Conservation (phyloP, 352 stramenopile species). For the Pythium dissimile region DNA sequence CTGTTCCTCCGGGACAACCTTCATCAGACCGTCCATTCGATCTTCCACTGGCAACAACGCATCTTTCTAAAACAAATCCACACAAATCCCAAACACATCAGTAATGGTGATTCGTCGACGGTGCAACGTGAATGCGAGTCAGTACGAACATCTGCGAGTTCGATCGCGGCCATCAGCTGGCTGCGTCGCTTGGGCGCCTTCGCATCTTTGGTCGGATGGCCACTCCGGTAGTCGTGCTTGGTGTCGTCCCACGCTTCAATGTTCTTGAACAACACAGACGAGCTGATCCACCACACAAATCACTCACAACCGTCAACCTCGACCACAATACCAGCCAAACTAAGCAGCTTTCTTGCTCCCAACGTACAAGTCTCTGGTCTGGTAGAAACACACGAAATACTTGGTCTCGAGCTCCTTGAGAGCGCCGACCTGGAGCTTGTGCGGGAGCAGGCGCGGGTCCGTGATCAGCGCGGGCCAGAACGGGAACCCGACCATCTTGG, state of each 20-base stretch:
- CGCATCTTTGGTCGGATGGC: conserved; percentile 59
- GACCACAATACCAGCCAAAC: too few relatives aligned
- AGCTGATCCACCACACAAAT: conserved; percentile 24
- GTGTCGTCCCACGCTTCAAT: conserved; percentile 72
- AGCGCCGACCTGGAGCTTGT: conserved; percentile 39
- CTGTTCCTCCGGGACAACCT: conserved; percentile 18
- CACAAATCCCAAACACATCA: too few relatives aligned
- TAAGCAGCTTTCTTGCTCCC: too few relatives aligned
- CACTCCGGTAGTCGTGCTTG: conserved; percentile 62
- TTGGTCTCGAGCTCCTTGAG: conserved; percentile 66
- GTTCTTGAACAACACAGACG: conserved; percentile 53
- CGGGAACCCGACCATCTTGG: conserved; percentile 77
- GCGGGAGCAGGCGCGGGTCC: conserved; percentile 46
- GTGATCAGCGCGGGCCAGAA: conserved; percentile 80
- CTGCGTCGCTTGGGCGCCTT: conserved; percentile 70
- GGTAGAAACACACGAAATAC: conserved; percentile 77
- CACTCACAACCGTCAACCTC: background rate
- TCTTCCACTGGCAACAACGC: conserved; percentile 47
- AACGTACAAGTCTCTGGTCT: conserved; percentile 71
- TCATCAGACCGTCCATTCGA: conserved; percentile 49
- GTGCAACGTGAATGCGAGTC: background rate
- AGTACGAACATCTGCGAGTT: conserved; percentile 56
- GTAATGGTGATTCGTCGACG: too few relatives aligned
- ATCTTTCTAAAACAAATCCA: conserved; percentile 43
- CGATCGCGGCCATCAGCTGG: conserved; percentile 65